phyloP scores from a whole-genome alignment of 1,139 yeast species.

The Nadsonia commutata region DNA sequence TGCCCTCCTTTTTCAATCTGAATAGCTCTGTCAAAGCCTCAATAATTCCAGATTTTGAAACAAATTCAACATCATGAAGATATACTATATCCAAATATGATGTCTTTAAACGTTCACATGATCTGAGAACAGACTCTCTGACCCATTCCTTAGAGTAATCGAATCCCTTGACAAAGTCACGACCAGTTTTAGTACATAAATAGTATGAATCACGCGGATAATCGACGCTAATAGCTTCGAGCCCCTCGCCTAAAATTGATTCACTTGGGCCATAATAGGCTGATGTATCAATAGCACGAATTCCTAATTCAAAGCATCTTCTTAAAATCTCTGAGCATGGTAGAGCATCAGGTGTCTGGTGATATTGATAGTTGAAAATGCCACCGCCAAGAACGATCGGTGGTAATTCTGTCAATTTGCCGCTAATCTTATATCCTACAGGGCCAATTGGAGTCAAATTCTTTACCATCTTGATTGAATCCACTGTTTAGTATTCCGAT shows the following conservation, averaged over 20 bases:
- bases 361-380: slow-evolving; percentile 65
- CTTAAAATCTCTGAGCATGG: slow-evolving; percentile 44
- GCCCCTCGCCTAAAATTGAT: slow-evolving; percentile 51
- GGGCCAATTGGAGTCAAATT: neutral
- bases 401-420: slow-evolving; percentile 25
- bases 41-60: slow-evolving; percentile 35
- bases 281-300: slow-evolving; percentile 74
- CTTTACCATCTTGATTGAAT: neutral
- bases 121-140: slow-evolving; percentile 46
- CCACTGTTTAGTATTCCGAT: no score
- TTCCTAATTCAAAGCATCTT: slow-evolving; percentile 50
- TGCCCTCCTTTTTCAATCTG: slow-evolving; percentile 47
- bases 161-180: slow-evolving; percentile 51
- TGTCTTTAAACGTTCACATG: slow-evolving; percentile 51
- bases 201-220: slow-evolving; percentile 49
- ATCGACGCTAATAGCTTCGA: slow-evolving; percentile 29
- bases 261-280: slow-evolving; percentile 93
- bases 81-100: slow-evolving; percentile 64
- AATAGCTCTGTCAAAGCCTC: slow-evolving; percentile 52
- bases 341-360: slow-evolving; percentile 44
- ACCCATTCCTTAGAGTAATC: slow-evolving; percentile 56
- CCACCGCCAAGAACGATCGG: slow-evolving; percentile 76
- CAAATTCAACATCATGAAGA: slow-evolving; percentile 84
- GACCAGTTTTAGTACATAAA: slow-evolving; percentile 79
- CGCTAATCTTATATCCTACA: neutral